Percentiles rank a stretch among this genome's conserved stretches.
Evolutionary conservation across 2,329 filamentous ascomycete genomes (phyloP).

Genomic region (Fusarium graminum): DNA sequence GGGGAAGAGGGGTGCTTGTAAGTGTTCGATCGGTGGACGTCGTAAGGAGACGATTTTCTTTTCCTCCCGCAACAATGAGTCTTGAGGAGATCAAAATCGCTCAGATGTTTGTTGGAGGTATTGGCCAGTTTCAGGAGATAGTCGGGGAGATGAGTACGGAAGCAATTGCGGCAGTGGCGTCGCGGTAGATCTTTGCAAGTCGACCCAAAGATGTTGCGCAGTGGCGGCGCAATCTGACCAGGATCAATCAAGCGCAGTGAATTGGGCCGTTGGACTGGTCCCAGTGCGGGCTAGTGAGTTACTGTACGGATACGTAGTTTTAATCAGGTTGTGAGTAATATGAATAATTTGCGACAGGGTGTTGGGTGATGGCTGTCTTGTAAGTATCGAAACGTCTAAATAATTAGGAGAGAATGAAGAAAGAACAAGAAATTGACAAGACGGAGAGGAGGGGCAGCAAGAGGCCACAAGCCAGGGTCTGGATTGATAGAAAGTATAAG

Average conservation of each 20-base stretch:
- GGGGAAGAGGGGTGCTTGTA: conserved; percentile 44
- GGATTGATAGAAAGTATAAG: conserved; percentile 26
- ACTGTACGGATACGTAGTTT: conserved; percentile 12
- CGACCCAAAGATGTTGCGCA: conserved; percentile 43
- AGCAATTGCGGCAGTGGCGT: conserved; percentile 35
- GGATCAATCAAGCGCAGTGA: conserved; percentile 29
- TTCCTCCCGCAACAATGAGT: conserved; percentile 7
- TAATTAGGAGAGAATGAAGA: conserved; percentile 17
- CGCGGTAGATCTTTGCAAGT: conserved; percentile 37
- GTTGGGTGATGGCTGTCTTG: not conserved
- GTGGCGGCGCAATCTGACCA: conserved; percentile 38
- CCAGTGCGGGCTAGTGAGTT: conserved; percentile 23
- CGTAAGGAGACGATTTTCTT: conserved; percentile 10
- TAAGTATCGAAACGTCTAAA: not conserved
- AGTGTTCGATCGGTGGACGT: conserved; percentile 36
- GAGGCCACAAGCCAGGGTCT: conserved; percentile 31
- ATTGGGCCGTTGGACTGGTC: conserved; percentile 20
- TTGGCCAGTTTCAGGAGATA: conserved; percentile 6
- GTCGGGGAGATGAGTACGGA: conserved; percentile 13
- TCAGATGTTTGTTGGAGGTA: conserved; percentile 1
- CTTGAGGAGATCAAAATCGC: conserved; percentile 11
- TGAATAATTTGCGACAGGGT: conserved; percentile 15
- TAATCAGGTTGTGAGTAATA: conserved; percentile 31
- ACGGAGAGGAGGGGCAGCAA: conserved; percentile 29
- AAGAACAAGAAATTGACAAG: conserved; percentile 15